Evolutionary conservation across 345 rosid species (phyloP), one percentile per base, ranked within the genome.

Genomic region (Cardiospermum halicacabum): DNA sequence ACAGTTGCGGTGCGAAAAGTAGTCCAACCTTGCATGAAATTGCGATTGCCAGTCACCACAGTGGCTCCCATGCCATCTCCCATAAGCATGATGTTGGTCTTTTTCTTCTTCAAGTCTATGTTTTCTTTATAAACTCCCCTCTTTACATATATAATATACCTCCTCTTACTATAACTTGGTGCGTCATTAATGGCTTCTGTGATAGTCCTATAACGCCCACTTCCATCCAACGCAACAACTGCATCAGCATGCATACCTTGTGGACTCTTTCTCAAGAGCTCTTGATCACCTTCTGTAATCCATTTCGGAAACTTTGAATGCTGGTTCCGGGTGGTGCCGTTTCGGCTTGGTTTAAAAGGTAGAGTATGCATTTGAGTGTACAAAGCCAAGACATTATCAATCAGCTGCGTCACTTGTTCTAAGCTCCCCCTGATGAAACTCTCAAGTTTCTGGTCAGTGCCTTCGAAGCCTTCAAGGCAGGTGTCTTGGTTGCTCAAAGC

Each of bases 1-100:
- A 88, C 86, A 2, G 97, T 93, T 34, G 98, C 96, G 30, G 98
- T 90, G 74, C 98, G 77, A 60, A 93, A 93, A 24, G 97, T 93
- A 11, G 98, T 93, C 89, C 91, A 89, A 26, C 98, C 97, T 72
- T 93, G 97, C 80, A 69, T 60, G 72, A 90, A 86, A 74, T 89
- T 86, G 65, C 94, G 80, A 58, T 77, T 79, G 31, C 89, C 86
- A 28, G 96, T 81, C 34, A 93, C 77, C 3, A 86, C 32, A 0
- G 97, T 88, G 56, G 74, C 78, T 65, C 94, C 88, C 40, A 80
- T 81, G 49, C 94, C 98, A 57, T 88, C 97, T 26, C 98, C 97
- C 0, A 93, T 68, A 22, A 93, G 75, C 86, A 86, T 84, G 5
- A 88, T 84, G 22, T 83, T 90, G 16, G 86, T 78, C 53, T 88